Evolutionary conservation across 75 land plant genomes (phyloP).

Genomic region (Gnetum montanum): DNA sequence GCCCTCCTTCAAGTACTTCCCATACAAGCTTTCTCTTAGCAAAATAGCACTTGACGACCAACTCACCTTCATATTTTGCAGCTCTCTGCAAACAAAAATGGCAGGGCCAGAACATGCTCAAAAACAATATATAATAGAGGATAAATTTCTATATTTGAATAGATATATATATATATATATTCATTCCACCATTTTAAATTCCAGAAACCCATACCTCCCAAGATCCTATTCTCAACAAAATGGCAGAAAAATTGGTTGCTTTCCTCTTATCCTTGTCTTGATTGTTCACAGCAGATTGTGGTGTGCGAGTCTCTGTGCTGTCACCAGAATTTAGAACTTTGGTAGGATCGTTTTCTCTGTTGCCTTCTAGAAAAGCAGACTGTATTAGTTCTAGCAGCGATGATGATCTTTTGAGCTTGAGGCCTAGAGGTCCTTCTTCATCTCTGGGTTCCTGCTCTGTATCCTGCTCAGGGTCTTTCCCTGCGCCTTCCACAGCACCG

Average conservation of each 20-base stretch:
- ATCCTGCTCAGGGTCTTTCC: too few relatives aligned
- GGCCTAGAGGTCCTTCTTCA: slow-evolving; percentile 66
- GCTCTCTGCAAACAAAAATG: slow-evolving; percentile 21
- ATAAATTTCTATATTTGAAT: too few relatives aligned
- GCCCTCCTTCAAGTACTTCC: slow-evolving; percentile 68
- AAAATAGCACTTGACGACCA: slow-evolving; percentile 82
- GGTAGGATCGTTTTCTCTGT: too few relatives aligned
- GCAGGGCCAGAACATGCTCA: not conserved
- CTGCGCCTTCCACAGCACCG: too few relatives aligned
- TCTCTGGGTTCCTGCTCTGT: too few relatives aligned
- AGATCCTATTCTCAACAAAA: slow-evolving; percentile 46
- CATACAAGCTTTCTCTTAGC: slow-evolving; percentile 88
- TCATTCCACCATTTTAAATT: too few relatives aligned
- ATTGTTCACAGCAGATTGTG: too few relatives aligned
- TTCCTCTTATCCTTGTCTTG: slow-evolving; percentile 61
- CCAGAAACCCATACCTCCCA: slow-evolving; percentile 97
- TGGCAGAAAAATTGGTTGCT: slow-evolving; percentile 67
- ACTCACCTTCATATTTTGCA: slow-evolving; percentile 51
- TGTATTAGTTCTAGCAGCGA: slow-evolving; percentile 51
- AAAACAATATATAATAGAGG: not conserved
- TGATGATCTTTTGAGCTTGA: slow-evolving; percentile 49
- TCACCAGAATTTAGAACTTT: too few relatives aligned
- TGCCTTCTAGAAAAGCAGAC: too few relatives aligned
- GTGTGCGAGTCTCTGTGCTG: too few relatives aligned
- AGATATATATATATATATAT: too few relatives aligned